Evolutionary conservation across 2,329 filamentous ascomycete species (phyloP).

Genomic region (Neospermospora avenae): DNA sequence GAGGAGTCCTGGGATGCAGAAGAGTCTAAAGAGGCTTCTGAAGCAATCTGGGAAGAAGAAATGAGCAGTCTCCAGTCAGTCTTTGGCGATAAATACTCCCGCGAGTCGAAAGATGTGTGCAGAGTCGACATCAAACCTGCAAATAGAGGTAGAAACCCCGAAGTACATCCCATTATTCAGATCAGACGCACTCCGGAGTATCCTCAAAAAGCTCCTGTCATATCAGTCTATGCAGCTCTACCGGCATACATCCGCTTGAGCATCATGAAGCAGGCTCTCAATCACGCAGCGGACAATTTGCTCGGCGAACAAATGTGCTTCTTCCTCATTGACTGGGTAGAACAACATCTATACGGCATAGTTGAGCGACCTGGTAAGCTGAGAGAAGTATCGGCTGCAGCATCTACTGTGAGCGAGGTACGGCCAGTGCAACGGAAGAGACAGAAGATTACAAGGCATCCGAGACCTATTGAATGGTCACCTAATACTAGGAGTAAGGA

Average conservation of each 20-base stretch:
- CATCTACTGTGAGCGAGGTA: constrained; percentile 59
- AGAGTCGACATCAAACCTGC: constrained; percentile 63
- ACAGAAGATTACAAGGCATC: constrained; percentile 42
- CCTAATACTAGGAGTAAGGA: constrained; percentile 57
- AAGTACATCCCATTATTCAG: constrained; percentile 57
- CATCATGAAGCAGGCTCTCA: constrained; percentile 72
- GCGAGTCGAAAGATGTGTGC: constrained; percentile 60
- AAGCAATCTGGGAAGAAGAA: constrained; percentile 81
- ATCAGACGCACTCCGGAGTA: constrained; percentile 73
- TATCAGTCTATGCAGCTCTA: constrained; percentile 67
- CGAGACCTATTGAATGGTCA: constrained; percentile 62
- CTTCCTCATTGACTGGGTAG: constrained; percentile 86
- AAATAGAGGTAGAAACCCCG: constrained; percentile 46
- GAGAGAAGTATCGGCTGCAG: constrained; percentile 77
- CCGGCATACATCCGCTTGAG: constrained; percentile 94
- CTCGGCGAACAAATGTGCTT: constrained; percentile 89
- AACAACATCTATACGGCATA: constrained; percentile 77
- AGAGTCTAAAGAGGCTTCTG: constrained; percentile 48
- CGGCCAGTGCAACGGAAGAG: constrained; percentile 26
- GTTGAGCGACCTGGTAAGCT: constrained; percentile 81
- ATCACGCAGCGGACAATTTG: constrained; percentile 66
- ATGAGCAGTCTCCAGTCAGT: constrained; percentile 80
- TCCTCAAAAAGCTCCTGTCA: constrained; percentile 63
- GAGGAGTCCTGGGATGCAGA: constrained; percentile 36
- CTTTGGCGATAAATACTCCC: constrained; percentile 69